phyloP scores from a whole-genome alignment of 2,329 filamentous ascomycete species.

The Lachnellula hyalina region DNA sequence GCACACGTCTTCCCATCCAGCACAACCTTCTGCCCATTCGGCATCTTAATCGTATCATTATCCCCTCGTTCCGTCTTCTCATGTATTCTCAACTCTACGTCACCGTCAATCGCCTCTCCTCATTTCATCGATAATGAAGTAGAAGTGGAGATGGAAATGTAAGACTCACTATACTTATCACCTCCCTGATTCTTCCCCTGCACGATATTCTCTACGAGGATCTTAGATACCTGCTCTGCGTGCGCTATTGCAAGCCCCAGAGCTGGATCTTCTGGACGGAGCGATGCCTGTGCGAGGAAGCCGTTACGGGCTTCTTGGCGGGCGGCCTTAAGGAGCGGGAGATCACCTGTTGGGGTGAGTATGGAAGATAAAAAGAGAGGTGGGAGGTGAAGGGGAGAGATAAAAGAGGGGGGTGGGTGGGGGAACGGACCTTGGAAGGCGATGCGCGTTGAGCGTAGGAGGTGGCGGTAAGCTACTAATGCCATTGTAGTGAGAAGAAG shows the following conservation, averaged over 20 bases:
- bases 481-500: constrained; percentile 48
- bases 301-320: constrained; percentile 64
- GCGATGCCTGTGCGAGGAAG: constrained; percentile 63
- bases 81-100: constrained; percentile 77
- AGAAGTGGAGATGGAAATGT: background rate
- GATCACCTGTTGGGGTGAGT: constrained; percentile 57
- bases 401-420: background rate
- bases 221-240: constrained; percentile 74
- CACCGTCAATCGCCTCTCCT: background rate
- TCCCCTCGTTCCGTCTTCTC: constrained; percentile 86
- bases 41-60: constrained; percentile 80
- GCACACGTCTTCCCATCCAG: constrained; percentile 32
- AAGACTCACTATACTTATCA: constrained; percentile 56
- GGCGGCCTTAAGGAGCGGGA: constrained; percentile 62
- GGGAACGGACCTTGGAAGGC: constrained; percentile 69
- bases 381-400: background rate
- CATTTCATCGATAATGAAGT: background rate
- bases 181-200: constrained; percentile 59
- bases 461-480: constrained; percentile 69
- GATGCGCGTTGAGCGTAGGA: constrained; percentile 74
- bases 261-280: constrained; percentile 54
- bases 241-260: constrained; percentile 64
- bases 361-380: background rate
- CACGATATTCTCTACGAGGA: constrained; percentile 80
- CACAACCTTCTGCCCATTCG: constrained; percentile 30